Evolutionary conservation across 441 rosid species (phyloP), one percentile per base, ranked within the genome.

Genomic region (Gossypium schwendimanii): DNA sequence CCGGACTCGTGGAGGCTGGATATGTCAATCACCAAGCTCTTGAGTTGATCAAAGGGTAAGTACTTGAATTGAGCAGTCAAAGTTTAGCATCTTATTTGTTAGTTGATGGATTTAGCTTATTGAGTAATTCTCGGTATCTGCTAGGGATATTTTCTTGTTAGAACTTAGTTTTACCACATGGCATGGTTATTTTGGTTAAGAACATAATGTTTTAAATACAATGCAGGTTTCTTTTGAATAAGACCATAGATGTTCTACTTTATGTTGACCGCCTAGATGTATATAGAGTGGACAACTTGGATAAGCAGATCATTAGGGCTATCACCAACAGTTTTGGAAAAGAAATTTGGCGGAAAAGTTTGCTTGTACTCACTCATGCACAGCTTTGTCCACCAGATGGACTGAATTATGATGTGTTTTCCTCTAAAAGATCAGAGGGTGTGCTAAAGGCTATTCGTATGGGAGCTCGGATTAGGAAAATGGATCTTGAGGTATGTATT

Each of bases 1-100:
- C 97, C 0, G 98, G 97, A 1, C 96, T 94, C 59, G 93, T 92
- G 71, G 98, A 94, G 84, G 97, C 93, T 76, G 98, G 98, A 69
- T 94, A 89, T 75, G 93, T 92, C 73, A 94, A 82, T 88, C 83
- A 91, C 79, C 98, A 91, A 85, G 90, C 96, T 45, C 88, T 94
- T 63, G 92, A 91, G 73, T 78, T 89, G 80, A 91, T 91, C 72
- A 94, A 94, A 82, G 85, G 94, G 98, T 94, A 23, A 2, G 83
- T 78, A 52, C 63, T 78, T 3, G 74, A 26, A 64, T 60, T 3
- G 26, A 47, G n/a, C 63, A 26, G 18, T 20, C 20, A 28, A 68
- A 44, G 57, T 20, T 31, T 73, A 7, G 47, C 0, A 14, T 44
- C 18, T 31, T 63, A 11, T 62, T 50, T 65, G 47, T 49, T 21